These are phyloP conservation scores for Gonium pectorale DNA, from an alignment of 139 green algal species.

Conservation along the genomic window DNA sequence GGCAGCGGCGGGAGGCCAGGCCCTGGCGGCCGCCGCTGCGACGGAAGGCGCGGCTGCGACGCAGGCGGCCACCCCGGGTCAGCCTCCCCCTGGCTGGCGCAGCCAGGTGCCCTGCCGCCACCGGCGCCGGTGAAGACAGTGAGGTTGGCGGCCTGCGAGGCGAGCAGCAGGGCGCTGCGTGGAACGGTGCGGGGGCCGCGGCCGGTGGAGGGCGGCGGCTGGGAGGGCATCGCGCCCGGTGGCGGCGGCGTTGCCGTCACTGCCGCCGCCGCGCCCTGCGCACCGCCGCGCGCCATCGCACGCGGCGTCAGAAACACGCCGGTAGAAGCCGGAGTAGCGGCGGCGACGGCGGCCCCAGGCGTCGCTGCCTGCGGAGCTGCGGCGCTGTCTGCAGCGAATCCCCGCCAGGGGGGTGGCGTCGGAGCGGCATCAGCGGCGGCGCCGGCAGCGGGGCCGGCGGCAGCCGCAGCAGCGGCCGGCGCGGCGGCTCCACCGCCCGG, in stretches of 20 bases:
- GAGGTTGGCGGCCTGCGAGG: constrained; percentile 33
- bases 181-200: neutral
- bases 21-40: no score
- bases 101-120: neutral
- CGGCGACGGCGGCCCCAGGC: neutral
- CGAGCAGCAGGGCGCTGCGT: neutral
- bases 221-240: neutral
- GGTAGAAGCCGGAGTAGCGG: neutral
- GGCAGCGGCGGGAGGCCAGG: neutral
- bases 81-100: neutral
- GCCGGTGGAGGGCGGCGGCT: neutral
- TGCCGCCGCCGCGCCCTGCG: no score
- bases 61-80: no score
- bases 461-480: neutral
- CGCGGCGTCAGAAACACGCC: no score
- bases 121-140: constrained; percentile 20
- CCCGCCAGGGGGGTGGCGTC: constrained; percentile 12
- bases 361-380: neutral
- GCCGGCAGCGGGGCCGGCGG: neutral
- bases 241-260: neutral
- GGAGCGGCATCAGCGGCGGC: neutral
- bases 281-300: no score
- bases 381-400: neutral
- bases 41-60: no score
- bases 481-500: no score